These are phyloP conservation scores for Rugonectria rugulosa DNA, from an alignment of 2,329 filamentous ascomycete genomes.

Conservation along the genomic window DNA sequence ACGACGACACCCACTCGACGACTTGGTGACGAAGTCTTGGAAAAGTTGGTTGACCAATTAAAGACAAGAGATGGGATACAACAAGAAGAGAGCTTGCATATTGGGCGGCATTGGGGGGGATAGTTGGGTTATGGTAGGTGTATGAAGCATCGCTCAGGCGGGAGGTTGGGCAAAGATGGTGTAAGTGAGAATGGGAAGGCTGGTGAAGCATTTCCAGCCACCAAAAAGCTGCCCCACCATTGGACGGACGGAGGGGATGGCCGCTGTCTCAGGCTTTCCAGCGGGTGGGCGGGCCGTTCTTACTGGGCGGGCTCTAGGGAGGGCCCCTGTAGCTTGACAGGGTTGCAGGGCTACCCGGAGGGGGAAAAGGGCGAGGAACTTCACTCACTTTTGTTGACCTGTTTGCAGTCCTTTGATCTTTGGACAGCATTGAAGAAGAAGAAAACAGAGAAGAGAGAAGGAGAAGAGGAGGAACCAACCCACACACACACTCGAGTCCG, in stretches of 20 bases:
- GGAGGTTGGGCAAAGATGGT: slow-evolving; percentile 37
- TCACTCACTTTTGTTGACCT: neutral
- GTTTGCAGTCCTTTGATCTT: neutral
- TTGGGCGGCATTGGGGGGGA: slow-evolving; percentile 34
- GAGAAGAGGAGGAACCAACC: neutral
- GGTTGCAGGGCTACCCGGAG: too few species aligned
- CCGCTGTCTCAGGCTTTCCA: too few species aligned
- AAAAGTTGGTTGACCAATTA: slow-evolving; percentile 45
- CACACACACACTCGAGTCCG: neutral
- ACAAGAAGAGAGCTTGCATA: slow-evolving; percentile 42
- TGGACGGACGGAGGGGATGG: slow-evolving; percentile 8
- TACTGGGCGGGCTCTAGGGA: slow-evolving; percentile 1
- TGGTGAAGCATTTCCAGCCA: slow-evolving; percentile 38
- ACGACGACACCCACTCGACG: slow-evolving; percentile 42
- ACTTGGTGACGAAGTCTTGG: slow-evolving; percentile 33
- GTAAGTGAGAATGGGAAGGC: slow-evolving; percentile 30
- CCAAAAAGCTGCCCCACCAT: slow-evolving; percentile 32
- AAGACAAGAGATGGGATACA: slow-evolving; percentile 41
- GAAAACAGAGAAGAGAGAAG: neutral
- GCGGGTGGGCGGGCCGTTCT: slow-evolving; percentile 21
- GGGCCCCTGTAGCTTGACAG: slow-evolving; percentile 1
- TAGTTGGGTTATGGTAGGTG: slow-evolving; percentile 46
- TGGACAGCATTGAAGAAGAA: neutral
- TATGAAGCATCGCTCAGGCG: slow-evolving; percentile 33
- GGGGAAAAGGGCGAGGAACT: neutral